Percentiles rank a stretch among this genome's conserved stretches.
phyloP scores from a whole-genome alignment of 2,329 filamentous ascomycete species.

The Pseudopithomyces maydicus region DNA sequence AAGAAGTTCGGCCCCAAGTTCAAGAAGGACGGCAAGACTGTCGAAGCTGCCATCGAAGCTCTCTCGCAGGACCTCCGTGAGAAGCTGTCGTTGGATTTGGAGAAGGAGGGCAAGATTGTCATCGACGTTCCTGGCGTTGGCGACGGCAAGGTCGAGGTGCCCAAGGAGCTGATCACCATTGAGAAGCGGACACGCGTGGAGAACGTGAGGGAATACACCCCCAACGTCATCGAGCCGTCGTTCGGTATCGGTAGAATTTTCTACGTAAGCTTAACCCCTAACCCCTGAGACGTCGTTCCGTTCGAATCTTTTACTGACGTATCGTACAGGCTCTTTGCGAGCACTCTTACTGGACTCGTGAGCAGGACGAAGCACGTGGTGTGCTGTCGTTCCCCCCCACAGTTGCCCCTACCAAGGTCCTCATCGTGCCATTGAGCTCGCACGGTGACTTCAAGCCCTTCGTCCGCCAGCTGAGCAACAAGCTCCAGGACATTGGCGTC shows the following conservation, averaged over 20 bases:
- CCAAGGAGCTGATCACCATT: constrained; percentile 79
- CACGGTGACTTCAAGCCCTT: constrained; percentile 82
- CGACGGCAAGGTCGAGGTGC: constrained; percentile 77
- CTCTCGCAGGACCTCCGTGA: constrained; percentile 82
- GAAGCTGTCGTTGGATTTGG: constrained; percentile 75
- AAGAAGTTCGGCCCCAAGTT: constrained; percentile 95
- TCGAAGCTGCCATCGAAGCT: constrained; percentile 78
- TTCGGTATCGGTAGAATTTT: constrained; percentile 96
- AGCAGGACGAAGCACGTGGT: constrained; percentile 81
- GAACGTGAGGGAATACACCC: constrained; percentile 87
- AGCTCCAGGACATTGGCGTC: constrained; percentile 75
- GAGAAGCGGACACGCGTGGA: constrained; percentile 83
- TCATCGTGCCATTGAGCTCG: constrained; percentile 85
- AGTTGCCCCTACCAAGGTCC: constrained; percentile 92
- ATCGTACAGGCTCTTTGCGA: constrained; percentile 91
- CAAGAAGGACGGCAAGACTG: constrained; percentile 85
- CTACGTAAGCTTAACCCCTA: constrained; percentile 58
- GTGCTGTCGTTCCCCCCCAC: constrained; percentile 75
- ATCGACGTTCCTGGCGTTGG: constrained; percentile 72
- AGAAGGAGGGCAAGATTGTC: constrained; percentile 73
- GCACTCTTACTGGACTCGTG: constrained; percentile 93
- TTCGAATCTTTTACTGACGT: constrained; percentile 42
- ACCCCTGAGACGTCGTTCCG: neutral
- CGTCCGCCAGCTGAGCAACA: constrained; percentile 72
- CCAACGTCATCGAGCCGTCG: constrained; percentile 95